Evolutionary conservation across 2,329 filamentous ascomycete species (phyloP), one percentile per base, ranked within the genome.

Genomic region (Rosellinia necatrix): DNA sequence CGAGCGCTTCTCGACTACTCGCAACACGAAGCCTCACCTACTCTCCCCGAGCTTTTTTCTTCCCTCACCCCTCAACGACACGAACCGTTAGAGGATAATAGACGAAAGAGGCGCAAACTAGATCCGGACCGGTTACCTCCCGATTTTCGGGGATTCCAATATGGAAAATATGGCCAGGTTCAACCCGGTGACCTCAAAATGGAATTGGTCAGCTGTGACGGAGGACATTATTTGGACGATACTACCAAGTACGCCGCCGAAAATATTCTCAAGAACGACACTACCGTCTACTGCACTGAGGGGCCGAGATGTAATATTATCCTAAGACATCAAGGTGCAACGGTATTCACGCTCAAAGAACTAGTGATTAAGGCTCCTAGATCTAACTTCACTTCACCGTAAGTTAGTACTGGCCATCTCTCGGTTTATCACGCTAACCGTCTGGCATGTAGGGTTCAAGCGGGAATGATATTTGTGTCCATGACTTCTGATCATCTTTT

Each of bases 131-230:
- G 80, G 42, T 72, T 78, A 12, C 73, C 78, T 22, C 73, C 78
- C 6, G 70, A 71, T 34, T 81, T 78, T 63, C 76, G 74, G 58
- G 83, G 80, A 2, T 90, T 92, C 69, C 87, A 83, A 60, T 97
- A 97, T 71, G 93, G 92, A 19, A 87, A 86, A 66, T 91, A 88
- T 71, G 93, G 92, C 15, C 92, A 96, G 73, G 89, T 96, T 13
- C 89, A 94, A 58, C 84, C 91, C 0, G 92, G 92, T 3, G 81
- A 84, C 61, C 76, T 97, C 66, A 87, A 82, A 59, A 91, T 97
- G 90, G 90, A 96, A 70, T 86, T 97, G 60, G 82, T 90, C 44
- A 94, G 88, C 77, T 97, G 92, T 69, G 92, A 97, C 71, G 92
- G 91, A 35, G 92, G 92, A 38, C 79, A 85, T 55, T 86, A 81